phyloP scores from a whole-genome alignment of 1,139 yeast genomes.

The Zhuliangozyma parablackwelliae region DNA sequence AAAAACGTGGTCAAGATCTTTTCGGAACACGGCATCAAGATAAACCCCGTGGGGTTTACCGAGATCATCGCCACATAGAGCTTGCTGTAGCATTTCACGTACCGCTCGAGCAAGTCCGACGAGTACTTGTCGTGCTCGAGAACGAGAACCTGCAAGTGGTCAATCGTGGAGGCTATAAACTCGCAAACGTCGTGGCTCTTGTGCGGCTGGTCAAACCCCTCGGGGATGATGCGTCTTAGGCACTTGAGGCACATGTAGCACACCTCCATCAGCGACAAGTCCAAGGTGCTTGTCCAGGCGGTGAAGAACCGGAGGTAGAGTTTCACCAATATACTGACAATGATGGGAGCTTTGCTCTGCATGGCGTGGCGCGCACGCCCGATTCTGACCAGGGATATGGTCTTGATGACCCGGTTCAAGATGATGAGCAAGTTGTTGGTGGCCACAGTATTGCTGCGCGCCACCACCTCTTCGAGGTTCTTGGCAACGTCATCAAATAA shows the following conservation, averaged over 20 bases:
- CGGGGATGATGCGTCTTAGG: slow-evolving; percentile 67
- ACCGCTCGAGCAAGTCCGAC: slow-evolving; percentile 61
- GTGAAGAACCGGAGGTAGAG: slow-evolving; percentile 58
- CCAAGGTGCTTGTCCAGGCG: slow-evolving; percentile 51
- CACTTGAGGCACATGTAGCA: slow-evolving; percentile 77
- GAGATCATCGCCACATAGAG: slow-evolving; percentile 55
- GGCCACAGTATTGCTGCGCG: slow-evolving; percentile 47
- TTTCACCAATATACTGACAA: slow-evolving; percentile 56
- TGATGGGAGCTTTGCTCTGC: slow-evolving; percentile 63
- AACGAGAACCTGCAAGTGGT: slow-evolving; percentile 58
- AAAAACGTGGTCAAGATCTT: slow-evolving; percentile 58
- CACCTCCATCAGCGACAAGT: slow-evolving; percentile 54
- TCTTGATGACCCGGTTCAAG: slow-evolving; percentile 72
- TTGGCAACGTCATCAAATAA: slow-evolving; percentile 58
- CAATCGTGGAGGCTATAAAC: slow-evolving; percentile 53
- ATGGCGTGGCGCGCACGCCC: slow-evolving; percentile 79
- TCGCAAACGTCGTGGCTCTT: slow-evolving; percentile 54
- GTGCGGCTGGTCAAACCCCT: slow-evolving; percentile 71
- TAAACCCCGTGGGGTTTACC: slow-evolving; percentile 65
- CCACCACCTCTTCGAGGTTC: slow-evolving; percentile 36
- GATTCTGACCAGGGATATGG: slow-evolving; percentile 68
- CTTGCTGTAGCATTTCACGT: slow-evolving; percentile 72
- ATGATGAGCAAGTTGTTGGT: slow-evolving; percentile 62
- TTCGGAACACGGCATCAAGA: slow-evolving; percentile 61
- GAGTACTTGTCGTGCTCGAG: slow-evolving; percentile 50